Evolutionary conservation across 228 moss, liverwort and hornwort species (phyloP).

Genomic region (Sphagnum fallax): DNA sequence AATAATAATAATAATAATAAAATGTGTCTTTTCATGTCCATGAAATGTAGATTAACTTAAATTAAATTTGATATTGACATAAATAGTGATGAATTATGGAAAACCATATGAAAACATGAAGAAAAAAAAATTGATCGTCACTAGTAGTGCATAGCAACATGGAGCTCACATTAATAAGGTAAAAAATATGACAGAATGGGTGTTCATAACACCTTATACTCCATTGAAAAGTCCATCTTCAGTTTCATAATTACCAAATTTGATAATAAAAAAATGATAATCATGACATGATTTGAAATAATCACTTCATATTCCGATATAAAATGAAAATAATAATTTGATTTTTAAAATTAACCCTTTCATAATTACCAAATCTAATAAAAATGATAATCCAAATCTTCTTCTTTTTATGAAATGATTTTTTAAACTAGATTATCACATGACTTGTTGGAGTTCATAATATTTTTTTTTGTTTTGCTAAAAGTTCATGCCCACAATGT

Average conservation of each 20-base stretch:
- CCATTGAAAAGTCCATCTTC: background rate
- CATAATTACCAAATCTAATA: background rate
- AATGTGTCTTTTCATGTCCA: too few relatives aligned
- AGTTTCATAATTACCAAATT: background rate
- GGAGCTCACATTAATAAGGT: background rate
- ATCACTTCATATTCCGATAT: background rate
- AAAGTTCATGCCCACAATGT: too few relatives aligned
- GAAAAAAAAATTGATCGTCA: too few relatives aligned
- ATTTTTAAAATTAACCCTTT: background rate
- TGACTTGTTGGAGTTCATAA: background rate
- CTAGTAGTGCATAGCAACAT: too few relatives aligned
- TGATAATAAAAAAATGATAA: background rate
- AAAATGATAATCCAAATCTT: background rate
- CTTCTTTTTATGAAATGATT: too few relatives aligned
- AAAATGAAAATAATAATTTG: background rate
- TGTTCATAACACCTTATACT: background rate
- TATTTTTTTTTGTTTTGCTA: background rate
- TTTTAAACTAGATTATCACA: background rate
- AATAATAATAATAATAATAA: too few relatives aligned
- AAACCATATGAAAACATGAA: too few relatives aligned
- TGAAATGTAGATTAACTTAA: too few relatives aligned
- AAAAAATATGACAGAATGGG: background rate
- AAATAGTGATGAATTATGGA: too few relatives aligned
- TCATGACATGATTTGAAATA: background rate
- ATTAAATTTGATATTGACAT: too few relatives aligned